Evolutionary conservation across 2,329 filamentous ascomycete genomes (phyloP).

Genomic region (Colletotrichum abscissum): DNA sequence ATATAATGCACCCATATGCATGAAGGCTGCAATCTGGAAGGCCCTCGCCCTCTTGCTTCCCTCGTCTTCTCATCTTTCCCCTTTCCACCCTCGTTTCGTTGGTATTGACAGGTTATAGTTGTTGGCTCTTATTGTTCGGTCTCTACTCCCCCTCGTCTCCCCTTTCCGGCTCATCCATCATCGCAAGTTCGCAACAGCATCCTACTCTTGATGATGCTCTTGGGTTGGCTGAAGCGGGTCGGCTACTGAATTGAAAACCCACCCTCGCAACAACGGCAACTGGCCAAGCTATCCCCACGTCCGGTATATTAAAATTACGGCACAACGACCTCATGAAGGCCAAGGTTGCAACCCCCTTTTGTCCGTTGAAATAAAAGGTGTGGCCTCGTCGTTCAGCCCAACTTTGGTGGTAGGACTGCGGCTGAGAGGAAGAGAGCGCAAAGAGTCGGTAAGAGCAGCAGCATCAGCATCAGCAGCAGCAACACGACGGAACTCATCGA

Average conservation of each 20-base stretch:
- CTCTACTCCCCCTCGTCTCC: not conserved
- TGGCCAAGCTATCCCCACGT: slow-evolving; percentile 30
- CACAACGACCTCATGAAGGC: slow-evolving; percentile 32
- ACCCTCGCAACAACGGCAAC: slow-evolving; percentile 22
- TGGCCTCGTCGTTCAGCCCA: not conserved
- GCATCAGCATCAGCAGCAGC: not conserved
- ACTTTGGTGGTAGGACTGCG: not conserved
- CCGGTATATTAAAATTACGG: slow-evolving; percentile 34
- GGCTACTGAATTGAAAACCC: slow-evolving; percentile 31
- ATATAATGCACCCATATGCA: not conserved
- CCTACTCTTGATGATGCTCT: slow-evolving; percentile 27
- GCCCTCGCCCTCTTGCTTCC: not conserved
- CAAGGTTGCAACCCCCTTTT: slow-evolving; percentile 3
- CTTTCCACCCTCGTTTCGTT: not conserved
- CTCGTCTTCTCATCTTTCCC: not conserved
- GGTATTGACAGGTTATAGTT: not conserved
- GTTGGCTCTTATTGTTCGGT: not conserved
- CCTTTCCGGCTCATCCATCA: not conserved
- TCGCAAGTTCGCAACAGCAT: not conserved
- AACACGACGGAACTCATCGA: not conserved
- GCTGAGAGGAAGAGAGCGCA: not conserved
- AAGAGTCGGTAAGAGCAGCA: slow-evolving; percentile 10
- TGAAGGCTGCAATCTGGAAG: not conserved
- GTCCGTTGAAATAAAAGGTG: slow-evolving; percentile 19
- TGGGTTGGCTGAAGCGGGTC: slow-evolving; percentile 28